These are phyloP conservation scores for Phytopythium mirpurense DNA, from an alignment of 352 stramenopile genomes.

Conservation along the genomic window DNA sequence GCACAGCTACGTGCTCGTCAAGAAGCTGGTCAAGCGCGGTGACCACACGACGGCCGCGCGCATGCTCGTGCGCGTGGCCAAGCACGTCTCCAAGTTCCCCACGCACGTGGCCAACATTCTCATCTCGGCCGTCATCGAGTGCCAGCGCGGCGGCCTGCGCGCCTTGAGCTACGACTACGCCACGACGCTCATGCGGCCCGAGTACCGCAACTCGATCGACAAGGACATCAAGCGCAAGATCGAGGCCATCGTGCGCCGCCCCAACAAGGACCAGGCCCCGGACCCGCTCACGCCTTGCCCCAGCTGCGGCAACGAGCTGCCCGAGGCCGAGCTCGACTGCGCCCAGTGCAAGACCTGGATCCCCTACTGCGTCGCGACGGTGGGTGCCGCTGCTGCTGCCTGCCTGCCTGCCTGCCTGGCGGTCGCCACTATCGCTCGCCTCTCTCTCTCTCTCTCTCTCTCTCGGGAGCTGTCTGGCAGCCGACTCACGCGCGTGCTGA, in stretches of 20 bases:
- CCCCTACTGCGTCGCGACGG: conserved; percentile 91
- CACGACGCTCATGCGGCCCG: conserved; percentile 86
- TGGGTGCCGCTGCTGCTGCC: conserved; percentile 16
- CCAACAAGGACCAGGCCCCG: conserved; percentile 83
- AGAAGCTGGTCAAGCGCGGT: conserved; percentile 87
- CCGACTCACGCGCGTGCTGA: background rate
- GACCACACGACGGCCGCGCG: conserved; percentile 84
- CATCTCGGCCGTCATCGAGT: conserved; percentile 93
- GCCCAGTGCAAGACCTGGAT: conserved; percentile 89
- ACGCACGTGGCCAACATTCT: conserved; percentile 89
- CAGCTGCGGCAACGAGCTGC: conserved; percentile 72
- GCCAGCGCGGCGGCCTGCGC: conserved; percentile 87
- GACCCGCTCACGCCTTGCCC: conserved; percentile 77
- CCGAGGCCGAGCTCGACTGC: conserved; percentile 88
- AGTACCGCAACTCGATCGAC: conserved; percentile 86
- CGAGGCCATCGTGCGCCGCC: conserved; percentile 91
- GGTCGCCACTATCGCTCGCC: too few species aligned
- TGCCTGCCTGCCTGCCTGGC: too few species aligned
- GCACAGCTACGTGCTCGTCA: conserved; percentile 93
- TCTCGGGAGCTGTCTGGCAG: too few species aligned
- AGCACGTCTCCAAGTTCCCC: conserved; percentile 92
- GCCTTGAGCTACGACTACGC: conserved; percentile 91
- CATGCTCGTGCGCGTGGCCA: conserved; percentile 88
- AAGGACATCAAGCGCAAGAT: conserved; percentile 93
- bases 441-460: too few species aligned